A percentile compares a stretch with the other conserved stretches of the same genome.
phyloP scores from a whole-genome alignment of 108 stramenopile species.

The Pseudonitzschia multistriata region DNA sequence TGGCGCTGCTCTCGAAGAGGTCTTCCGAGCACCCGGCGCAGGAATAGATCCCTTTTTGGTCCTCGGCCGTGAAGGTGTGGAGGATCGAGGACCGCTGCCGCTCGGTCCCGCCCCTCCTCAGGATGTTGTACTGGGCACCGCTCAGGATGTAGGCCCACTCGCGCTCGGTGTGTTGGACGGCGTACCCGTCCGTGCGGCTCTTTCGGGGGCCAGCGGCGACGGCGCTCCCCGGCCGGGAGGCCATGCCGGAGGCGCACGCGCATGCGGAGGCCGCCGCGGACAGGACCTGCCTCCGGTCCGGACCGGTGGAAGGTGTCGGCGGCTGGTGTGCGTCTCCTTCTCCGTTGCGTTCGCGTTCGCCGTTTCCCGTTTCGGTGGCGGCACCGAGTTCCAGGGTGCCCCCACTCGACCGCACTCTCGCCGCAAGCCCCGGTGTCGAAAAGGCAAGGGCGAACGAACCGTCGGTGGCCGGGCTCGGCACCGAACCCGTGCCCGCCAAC shows the following conservation, averaged over 20 bases:
- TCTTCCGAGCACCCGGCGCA: conserved; percentile 59
- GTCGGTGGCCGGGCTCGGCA: conserved; percentile 16
- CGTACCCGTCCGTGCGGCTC: conserved; percentile 57
- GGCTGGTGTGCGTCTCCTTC: conserved; percentile 10
- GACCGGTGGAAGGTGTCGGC: conserved; percentile 10
- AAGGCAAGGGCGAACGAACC: conserved; percentile 43
- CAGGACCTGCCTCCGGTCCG: no score
- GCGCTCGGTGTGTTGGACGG: conserved; percentile 27
- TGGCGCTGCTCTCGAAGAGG: conserved; percentile 48
- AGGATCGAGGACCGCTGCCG: conserved; percentile 46
- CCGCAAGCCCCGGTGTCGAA: conserved; percentile 37
- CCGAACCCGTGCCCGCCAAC: neutral
- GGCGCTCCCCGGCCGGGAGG: no score
- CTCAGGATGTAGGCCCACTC: conserved; percentile 40
- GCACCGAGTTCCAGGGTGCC: no score
- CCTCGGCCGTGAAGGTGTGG: conserved; percentile 28
- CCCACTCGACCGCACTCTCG: conserved; percentile 52
- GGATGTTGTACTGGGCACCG: conserved; percentile 36
- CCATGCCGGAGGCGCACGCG: neutral
- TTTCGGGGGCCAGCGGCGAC: neutral
- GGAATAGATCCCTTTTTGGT: conserved; percentile 40
- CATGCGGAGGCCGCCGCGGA: neutral
- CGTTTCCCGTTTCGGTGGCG: conserved; percentile 31
- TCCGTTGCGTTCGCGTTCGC: conserved; percentile 9
- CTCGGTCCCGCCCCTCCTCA: conserved; percentile 44